phyloP scores from a whole-genome alignment of 352 stramenopile species.

The Phytophthora sp. region DNA sequence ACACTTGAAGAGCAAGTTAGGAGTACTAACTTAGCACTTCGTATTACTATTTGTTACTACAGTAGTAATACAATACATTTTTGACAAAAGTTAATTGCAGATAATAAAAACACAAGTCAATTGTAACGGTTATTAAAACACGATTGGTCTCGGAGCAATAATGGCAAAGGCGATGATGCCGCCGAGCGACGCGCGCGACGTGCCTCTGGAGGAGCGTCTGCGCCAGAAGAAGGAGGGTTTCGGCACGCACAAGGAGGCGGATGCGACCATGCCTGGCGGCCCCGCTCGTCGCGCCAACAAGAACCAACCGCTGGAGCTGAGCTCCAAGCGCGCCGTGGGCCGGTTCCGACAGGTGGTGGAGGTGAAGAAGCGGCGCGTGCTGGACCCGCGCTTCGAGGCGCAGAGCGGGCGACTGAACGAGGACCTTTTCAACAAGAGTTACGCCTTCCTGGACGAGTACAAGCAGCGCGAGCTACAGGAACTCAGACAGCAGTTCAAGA shows the following conservation, averaged over 20 bases:
- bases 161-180: background rate
- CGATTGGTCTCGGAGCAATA: constrained; percentile 6
- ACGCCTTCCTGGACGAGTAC: constrained; percentile 91
- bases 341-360: constrained; percentile 85
- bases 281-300: constrained; percentile 59
- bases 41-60: no score
- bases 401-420: constrained; percentile 88
- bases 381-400: constrained; percentile 90
- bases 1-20: no score
- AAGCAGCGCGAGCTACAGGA: constrained; percentile 87
- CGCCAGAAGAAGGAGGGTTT: constrained; percentile 83
- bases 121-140: no score
- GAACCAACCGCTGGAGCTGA: constrained; percentile 87
- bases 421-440: constrained; percentile 88
- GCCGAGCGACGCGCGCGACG: constrained; percentile 48
- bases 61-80: no score
- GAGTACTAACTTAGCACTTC: no score
- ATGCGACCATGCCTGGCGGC: constrained; percentile 7
- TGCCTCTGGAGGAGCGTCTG: constrained; percentile 81
- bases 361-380: constrained; percentile 68
- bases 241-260: constrained; percentile 31
- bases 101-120: constrained; percentile 3
- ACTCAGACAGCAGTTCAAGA: constrained; percentile 82
- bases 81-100: background rate
- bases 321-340: constrained; percentile 82